A percentile compares a stretch with the other conserved stretches of the same genome.
phyloP scores from a whole-genome alignment of 768 basidiomycete genomes.

The Boletus edulis region DNA sequence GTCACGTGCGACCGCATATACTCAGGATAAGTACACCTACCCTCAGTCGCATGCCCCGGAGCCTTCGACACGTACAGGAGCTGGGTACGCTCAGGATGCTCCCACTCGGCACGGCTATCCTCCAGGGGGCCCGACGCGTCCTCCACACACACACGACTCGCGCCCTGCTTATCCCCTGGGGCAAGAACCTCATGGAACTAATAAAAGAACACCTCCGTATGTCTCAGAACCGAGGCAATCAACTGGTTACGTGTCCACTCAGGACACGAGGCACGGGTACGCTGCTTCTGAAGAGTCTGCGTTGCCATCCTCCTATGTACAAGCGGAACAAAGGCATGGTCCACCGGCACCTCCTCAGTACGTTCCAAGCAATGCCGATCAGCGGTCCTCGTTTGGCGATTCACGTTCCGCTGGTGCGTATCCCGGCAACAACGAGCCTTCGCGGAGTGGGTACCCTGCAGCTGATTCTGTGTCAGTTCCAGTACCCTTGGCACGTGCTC shows the following conservation, averaged over 20 bases:
- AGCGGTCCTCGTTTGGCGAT: conserved; percentile 22
- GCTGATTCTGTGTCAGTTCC: conserved; percentile 16
- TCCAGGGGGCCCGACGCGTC: conserved; percentile 14
- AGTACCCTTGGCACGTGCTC: conserved; percentile 17
- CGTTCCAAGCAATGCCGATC: conserved; percentile 14
- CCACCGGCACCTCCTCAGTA: conserved; percentile 12
- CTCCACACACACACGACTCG: conserved; percentile 15
- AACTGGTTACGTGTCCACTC: conserved; percentile 16
- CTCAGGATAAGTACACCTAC: conserved; percentile 22
- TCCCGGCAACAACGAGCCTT: conserved; percentile 7
- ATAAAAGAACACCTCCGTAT: conserved; percentile 9
- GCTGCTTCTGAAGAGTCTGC: conserved; percentile 14
- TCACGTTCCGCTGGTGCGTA: conserved; percentile 21
- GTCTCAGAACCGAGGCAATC: conserved; percentile 21
- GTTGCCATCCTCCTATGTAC: conserved; percentile 12
- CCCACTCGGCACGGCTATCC: conserved; percentile 15
- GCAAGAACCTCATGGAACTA: conserved; percentile 17
- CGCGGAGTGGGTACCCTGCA: conserved; percentile 12
- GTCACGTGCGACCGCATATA: conserved; percentile 19
- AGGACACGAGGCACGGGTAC: conserved; percentile 23
- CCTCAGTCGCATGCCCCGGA: conserved; percentile 19
- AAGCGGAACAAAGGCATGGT: conserved; percentile 21
- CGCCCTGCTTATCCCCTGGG: conserved; percentile 13
- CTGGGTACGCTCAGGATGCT: conserved; percentile 16
- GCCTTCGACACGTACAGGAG: conserved; percentile 11